phyloP scores from a whole-genome alignment of 2,329 filamentous ascomycete genomes.

The Fusarium compactum region DNA sequence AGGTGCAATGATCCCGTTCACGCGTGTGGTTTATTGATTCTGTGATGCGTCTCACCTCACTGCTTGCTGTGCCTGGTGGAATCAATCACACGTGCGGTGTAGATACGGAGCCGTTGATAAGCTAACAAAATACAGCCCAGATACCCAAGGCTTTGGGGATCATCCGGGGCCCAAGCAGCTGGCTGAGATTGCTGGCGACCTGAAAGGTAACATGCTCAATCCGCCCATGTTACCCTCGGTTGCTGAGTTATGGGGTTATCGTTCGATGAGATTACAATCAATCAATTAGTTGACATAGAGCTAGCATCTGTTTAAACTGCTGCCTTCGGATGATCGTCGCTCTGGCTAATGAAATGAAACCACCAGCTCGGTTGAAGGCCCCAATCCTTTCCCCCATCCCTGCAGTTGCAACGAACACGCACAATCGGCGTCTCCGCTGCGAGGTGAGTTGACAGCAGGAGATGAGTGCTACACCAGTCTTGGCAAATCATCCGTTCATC shows the following conservation, averaged over 20 bases:
- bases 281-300: slow-evolving; percentile 11
- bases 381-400: slow-evolving; percentile 21
- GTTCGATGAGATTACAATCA: slow-evolving; percentile 23
- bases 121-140: neutral
- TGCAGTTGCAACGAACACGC: slow-evolving; percentile 22
- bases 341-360: slow-evolving; percentile 31
- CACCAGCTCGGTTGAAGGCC: slow-evolving; percentile 35
- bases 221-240: slow-evolving; percentile 30
- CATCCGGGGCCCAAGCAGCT: slow-evolving; percentile 25
- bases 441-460: slow-evolving; percentile 27
- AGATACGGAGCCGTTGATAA: slow-evolving; percentile 9
- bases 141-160: slow-evolving; percentile 23
- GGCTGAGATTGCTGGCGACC: slow-evolving; percentile 29
- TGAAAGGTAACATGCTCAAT: slow-evolving; percentile 29
- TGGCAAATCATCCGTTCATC: slow-evolving; percentile 30
- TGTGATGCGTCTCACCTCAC: neutral
- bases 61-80: neutral
- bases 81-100: slow-evolving; percentile 31
- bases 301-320: slow-evolving; percentile 18
- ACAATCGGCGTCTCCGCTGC: slow-evolving; percentile 21
- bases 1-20: slow-evolving; percentile 15
- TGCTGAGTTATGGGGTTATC: slow-evolving; percentile 23
- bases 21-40: slow-evolving; percentile 15
- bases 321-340: slow-evolving; percentile 34
- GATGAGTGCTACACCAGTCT: slow-evolving; percentile 27